Evolutionary conservation across 2,329 filamentous ascomycete genomes (phyloP).

Genomic region (Neofusicoccum parvum): DNA sequence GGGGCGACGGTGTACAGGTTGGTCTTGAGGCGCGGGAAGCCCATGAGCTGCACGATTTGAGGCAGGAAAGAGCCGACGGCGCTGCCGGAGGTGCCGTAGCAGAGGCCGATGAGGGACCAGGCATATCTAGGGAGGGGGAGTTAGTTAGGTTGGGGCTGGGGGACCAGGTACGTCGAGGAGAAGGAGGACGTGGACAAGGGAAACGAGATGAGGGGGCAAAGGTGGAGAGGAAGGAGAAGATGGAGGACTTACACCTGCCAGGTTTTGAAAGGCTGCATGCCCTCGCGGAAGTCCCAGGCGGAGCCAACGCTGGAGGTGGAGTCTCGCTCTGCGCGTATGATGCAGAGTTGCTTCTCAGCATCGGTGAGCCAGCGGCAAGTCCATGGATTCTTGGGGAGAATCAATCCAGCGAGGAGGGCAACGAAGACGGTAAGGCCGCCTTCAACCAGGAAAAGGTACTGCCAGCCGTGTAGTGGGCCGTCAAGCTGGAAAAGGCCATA

Average conservation of each 20-base stretch:
- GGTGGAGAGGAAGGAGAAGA: too few species aligned
- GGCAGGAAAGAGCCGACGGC: conserved; percentile 21
- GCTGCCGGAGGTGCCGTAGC: conserved; percentile 15
- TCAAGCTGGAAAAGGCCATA: conserved; percentile 47
- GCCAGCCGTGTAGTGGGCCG: conserved; percentile 42
- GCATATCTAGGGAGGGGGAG: neutral
- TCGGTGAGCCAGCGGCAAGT: conserved; percentile 44
- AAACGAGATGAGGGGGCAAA: too few species aligned
- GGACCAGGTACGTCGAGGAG: too few species aligned
- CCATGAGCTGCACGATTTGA: conserved; percentile 19
- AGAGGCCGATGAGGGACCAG: conserved; percentile 12
- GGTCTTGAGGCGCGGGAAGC: conserved; percentile 12
- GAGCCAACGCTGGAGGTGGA: conserved; percentile 6
- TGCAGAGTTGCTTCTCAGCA: conserved; percentile 29
- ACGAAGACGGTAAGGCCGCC: conserved; percentile 44
- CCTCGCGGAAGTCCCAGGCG: conserved; percentile 9
- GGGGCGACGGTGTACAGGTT: conserved; percentile 19
- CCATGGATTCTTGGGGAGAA: conserved; percentile 42
- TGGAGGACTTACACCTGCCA: conserved; percentile 8
- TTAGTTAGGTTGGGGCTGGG: neutral
- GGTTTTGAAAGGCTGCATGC: conserved; percentile 11
- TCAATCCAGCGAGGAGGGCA: conserved; percentile 42
- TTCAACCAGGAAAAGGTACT: conserved; percentile 51
- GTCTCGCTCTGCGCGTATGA: conserved; percentile 5
- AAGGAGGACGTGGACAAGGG: too few species aligned